Evolutionary conservation across 2,329 filamentous ascomycete genomes (phyloP).

Genomic region (Aspergillus texensis): DNA sequence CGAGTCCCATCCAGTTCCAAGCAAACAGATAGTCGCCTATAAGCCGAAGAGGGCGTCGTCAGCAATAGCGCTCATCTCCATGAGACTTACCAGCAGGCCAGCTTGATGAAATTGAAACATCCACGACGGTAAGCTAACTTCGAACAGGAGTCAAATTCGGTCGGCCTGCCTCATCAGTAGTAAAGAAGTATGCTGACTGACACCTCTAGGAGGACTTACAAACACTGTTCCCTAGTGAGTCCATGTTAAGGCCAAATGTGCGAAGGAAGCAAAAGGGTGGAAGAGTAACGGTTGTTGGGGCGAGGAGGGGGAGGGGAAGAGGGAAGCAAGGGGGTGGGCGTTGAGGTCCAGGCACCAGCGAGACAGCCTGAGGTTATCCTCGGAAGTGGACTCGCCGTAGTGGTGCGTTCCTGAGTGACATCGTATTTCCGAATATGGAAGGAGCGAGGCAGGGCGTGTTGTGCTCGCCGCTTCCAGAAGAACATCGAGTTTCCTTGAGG

Average conservation of each 20-base stretch:
- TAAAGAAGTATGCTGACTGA: background rate
- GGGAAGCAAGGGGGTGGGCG: background rate
- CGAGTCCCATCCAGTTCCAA: background rate
- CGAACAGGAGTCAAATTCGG: background rate
- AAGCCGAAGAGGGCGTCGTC: background rate
- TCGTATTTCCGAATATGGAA: background rate
- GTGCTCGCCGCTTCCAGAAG: background rate
- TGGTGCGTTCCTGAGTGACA: background rate
- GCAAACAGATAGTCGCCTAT: background rate
- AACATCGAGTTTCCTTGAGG: background rate
- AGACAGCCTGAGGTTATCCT: background rate
- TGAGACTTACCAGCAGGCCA: background rate
- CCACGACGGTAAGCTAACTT: background rate
- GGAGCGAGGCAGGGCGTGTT: background rate
- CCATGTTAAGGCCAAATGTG: background rate
- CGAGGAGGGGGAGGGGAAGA: background rate
- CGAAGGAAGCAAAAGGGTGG: background rate
- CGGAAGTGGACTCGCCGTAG: background rate
- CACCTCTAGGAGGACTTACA: background rate
- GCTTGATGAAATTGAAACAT: background rate
- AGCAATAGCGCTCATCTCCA: background rate
- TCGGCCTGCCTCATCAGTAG: constrained; percentile 1
- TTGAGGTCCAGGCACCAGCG: background rate
- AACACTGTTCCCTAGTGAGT: background rate
- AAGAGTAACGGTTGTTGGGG: background rate